Base-by-base conservation (phyloP, 2,329 filamentous ascomycete genomes). In the Beauveria medogensis region DNA sequence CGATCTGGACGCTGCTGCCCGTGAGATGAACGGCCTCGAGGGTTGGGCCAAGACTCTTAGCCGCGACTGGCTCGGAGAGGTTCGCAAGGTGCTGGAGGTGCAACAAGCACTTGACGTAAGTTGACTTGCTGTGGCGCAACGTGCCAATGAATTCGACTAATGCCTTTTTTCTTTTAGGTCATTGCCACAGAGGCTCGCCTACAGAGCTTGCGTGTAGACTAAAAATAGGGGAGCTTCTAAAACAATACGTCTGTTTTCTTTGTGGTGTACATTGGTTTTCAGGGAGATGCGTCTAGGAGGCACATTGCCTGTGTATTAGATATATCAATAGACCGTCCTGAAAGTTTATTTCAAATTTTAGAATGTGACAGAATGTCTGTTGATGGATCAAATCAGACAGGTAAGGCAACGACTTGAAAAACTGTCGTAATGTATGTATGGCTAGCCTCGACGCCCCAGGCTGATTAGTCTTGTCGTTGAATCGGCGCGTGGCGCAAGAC, bases 1-100 rank as follows among this genome's bases (percentile, higher is more conserved):
- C 24, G 88, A 97, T 70, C 77, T 99, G 61, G 94, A 99, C 73
- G 87, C 83, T 58, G 94, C 94, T 3, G 92, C 94, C 16, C 82
- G 94, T 65, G 94, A 99, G 78, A 94, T 99, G 88, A 99, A 97
- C 72, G 85, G 87, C 2, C 80, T 99, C 52, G 83, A 88, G 64
- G 94, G 94, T 28, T 99, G 94, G 94, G 92, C 93, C 53, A 96
- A 94, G 82, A 93, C 92, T 46, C 77, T 99, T 71, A 95, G 91
- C 75, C 87, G 89, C 70, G 94, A 99, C 75, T 99, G 94, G 94
- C 77, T 99, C 67, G 83, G 82, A 57, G 94, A 99, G 80, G 90
- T 92, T 64, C 86, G 94, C 72, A 89, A 92, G 77, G 91, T 96
- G 65, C 80, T 99, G 70, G 94, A 99, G 78, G 94, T 97, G 65